Percentiles rank a stretch among this genome's conserved stretches.
Conservation (phyloP, 1,139 yeast genomes). For the Geotrichum carabidarum region DNA sequence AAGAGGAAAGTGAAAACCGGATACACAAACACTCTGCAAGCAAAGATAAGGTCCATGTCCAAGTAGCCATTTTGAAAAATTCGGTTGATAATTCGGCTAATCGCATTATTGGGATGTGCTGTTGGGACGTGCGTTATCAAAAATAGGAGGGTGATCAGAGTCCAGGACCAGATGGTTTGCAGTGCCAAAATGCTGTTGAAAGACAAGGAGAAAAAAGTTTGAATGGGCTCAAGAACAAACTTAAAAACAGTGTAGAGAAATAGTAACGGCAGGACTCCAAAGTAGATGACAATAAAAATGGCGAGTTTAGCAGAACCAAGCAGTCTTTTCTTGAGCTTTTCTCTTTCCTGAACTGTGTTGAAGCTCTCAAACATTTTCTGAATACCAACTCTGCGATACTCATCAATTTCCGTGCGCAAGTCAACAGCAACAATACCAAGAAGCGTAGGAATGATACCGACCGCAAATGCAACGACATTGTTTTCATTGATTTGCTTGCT, state of each 20-base stretch:
- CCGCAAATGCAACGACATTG: slow-evolving; percentile 20
- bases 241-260: slow-evolving; percentile 6
- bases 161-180: background rate
- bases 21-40: background rate
- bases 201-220: background rate
- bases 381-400: background rate
- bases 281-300: slow-evolving; percentile 1
- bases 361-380: background rate
- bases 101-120: background rate
- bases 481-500: slow-evolving; percentile 15
- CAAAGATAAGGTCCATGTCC: slow-evolving; percentile 7
- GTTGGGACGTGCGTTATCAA: background rate
- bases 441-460: slow-evolving; percentile 21
- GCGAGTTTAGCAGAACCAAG: slow-evolving; percentile 2
- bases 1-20: slow-evolving; percentile 1
- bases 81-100: background rate
- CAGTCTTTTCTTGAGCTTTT: background rate
- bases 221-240: slow-evolving; percentile 2
- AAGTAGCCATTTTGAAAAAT: slow-evolving; percentile 11
- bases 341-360: background rate
- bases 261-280: slow-evolving; percentile 4
- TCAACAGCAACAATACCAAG: slow-evolving; percentile 9
- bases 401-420: slow-evolving; percentile 1
- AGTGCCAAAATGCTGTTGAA: background rate
- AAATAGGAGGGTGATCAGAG: background rate